These are phyloP conservation scores for Phytopythium litorale DNA, from an alignment of 352 stramenopile genomes.

Conservation along the genomic window DNA sequence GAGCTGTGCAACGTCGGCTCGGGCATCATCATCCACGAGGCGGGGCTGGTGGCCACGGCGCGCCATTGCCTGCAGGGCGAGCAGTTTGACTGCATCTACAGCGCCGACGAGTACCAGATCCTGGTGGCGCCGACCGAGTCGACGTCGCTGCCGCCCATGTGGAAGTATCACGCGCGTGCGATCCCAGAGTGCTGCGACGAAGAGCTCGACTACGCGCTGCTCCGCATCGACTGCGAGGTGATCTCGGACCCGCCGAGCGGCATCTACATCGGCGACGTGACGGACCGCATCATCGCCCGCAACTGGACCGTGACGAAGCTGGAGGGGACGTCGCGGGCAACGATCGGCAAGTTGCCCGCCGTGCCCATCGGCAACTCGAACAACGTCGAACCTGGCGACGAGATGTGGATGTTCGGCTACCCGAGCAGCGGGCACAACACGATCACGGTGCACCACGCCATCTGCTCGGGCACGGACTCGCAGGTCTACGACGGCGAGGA, in stretches of 20 bases:
- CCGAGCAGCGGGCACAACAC: conserved; percentile 87
- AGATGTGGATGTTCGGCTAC: conserved; percentile 91
- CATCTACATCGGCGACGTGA: conserved; percentile 88
- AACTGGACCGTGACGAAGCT: conserved; percentile 84
- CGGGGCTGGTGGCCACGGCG: conserved; percentile 73
- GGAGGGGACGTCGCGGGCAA: conserved; percentile 62
- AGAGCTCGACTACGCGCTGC: conserved; percentile 77
- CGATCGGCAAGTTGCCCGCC: conserved; percentile 69
- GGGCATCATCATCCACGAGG: conserved; percentile 84
- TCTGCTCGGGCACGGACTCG: conserved; percentile 85
- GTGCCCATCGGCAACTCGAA: conserved; percentile 86
- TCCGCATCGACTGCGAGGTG: conserved; percentile 82
- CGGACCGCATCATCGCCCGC: conserved; percentile 78
- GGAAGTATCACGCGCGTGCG: conserved; percentile 80
- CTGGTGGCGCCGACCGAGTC: conserved; percentile 80
- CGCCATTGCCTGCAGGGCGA: conserved; percentile 79
- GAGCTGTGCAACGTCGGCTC: conserved; percentile 85
- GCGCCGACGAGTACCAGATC: conserved; percentile 81
- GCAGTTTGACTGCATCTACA: conserved; percentile 87
- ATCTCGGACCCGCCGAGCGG: conserved; percentile 82
- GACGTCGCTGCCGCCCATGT: conserved; percentile 69
- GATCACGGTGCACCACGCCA: conserved; percentile 88
- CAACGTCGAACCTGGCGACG: conserved; percentile 83
- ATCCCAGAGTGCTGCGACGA: conserved; percentile 85
- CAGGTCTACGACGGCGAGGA: conserved; percentile 84